These are phyloP conservation scores for Cytidiella melzeri DNA, from an alignment of 768 basidiomycete species.

Conservation along the genomic window DNA sequence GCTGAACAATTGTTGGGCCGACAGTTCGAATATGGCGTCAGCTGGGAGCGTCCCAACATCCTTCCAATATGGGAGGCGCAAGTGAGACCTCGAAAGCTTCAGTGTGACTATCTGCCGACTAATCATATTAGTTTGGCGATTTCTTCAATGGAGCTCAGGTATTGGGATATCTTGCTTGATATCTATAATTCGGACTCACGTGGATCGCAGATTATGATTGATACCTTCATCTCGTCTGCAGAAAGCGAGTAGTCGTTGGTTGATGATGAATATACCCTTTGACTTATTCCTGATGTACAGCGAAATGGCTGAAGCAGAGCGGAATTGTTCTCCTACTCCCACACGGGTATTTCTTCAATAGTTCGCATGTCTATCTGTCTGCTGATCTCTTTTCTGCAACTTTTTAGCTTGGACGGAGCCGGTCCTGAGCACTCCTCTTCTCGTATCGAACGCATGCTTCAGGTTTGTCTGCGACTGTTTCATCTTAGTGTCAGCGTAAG, in stretches of 20 bases:
- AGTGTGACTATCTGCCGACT: background rate
- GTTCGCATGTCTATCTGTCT: background rate
- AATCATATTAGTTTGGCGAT: conserved; percentile 64
- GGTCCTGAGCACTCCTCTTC: conserved; percentile 92
- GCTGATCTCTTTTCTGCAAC: background rate
- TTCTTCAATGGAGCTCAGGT: conserved; percentile 89
- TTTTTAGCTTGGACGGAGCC: conserved; percentile 63
- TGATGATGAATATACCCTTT: background rate
- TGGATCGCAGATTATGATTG: conserved; percentile 64
- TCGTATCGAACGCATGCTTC: conserved; percentile 85
- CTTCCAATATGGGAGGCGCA: conserved; percentile 93
- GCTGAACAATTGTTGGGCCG: conserved; percentile 5
- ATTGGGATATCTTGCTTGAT: background rate
- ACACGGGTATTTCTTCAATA: conserved; percentile 47
- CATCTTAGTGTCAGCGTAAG: background rate
- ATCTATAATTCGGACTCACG: background rate
- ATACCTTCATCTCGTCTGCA: conserved; percentile 79
- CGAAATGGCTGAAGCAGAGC: conserved; percentile 92
- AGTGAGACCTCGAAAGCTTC: conserved; percentile 29
- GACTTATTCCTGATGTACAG: conserved; percentile 30
- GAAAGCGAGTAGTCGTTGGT: conserved; percentile 54
- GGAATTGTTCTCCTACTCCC: conserved; percentile 82
- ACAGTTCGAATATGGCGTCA: conserved; percentile 86
- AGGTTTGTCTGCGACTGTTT: conserved; percentile 40
- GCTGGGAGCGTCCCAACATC: conserved; percentile 80